Base-by-base conservation (phyloP, 108 stramenopile species). In the Pseudonitzschia multiseries region DNA sequence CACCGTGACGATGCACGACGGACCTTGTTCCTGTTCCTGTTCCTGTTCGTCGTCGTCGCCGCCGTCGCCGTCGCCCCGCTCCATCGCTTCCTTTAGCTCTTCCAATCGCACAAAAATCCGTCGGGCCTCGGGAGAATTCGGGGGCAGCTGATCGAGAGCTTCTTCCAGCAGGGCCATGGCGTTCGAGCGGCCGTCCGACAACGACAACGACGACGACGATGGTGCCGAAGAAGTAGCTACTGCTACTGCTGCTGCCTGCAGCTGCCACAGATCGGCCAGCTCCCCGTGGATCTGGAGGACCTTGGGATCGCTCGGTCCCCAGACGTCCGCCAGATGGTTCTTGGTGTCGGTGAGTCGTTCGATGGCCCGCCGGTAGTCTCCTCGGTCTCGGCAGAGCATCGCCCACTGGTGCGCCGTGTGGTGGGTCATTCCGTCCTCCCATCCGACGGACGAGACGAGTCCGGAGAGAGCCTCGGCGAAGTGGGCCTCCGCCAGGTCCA, bases 41-140 rank as follows among this genome's bases (percentile, higher is more conserved):
- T 14, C 22, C 0, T 54, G 53, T 15, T 54, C 53, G 36, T 36
- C 36, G 36, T 36, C 6, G 36, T 6, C 36, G 36, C n/a, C n/a
- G n/a, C n/a, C n/a, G n/a, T n/a, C n/a, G n/a, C n/a, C n/a, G n/a
- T n/a, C n/a, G n/a, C n/a, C n/a, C n/a, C n/a, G n/a, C n/a, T n/a
- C n/a, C n/a, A n/a, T n/a, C n/a, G 36, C 46, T 48, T 48, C 46
- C 17, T 59, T 0, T 0, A 59, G 57, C n/a, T 59, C 64, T 40
- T 65, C 64, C 36, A 65, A 9, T 21, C 33, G 36, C 42, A 40
- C 18, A 42, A 65, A 65, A 13, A 65, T 65, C 18, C 64, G 31
- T 17, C 64, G 64, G 18, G 31, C 36, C 64, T 43, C 36, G 24
- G 42, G 42, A 13, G 41, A 65, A 65, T 43, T 43, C 9, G 36